Conservation (phyloP, 192 early-diverging fungal species). For the Coemansia sp. region DNA sequence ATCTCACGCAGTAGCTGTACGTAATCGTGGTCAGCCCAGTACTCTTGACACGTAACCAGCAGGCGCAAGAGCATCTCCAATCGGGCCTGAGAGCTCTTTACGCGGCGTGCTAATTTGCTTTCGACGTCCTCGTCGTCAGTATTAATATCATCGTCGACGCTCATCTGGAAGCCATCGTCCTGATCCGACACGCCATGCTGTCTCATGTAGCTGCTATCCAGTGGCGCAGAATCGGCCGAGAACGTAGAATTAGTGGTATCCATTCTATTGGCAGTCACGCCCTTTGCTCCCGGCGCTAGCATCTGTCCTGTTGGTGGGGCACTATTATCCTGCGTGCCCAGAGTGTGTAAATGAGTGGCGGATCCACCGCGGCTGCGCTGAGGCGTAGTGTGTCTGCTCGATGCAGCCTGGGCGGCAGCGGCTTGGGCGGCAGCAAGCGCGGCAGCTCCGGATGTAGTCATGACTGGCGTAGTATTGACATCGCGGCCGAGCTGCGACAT, state of each 20-base stretch:
- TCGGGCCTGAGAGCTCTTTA: constrained; percentile 42
- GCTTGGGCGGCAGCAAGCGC: constrained; percentile 56
- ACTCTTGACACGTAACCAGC: constrained; percentile 49
- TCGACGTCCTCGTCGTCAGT: constrained; percentile 33
- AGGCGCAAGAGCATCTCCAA: constrained; percentile 38
- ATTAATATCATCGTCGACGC: constrained; percentile 25
- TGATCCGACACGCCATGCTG: not conserved
- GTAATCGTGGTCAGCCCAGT: constrained; percentile 58
- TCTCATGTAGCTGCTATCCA: not conserved
- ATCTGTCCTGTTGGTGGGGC: not conserved
- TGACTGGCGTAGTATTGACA: constrained; percentile 34
- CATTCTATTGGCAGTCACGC: constrained; percentile 24
- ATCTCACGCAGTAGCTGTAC: constrained; percentile 42
- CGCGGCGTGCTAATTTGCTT: constrained; percentile 35
- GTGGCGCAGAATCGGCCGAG: not conserved
- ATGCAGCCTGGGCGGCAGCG: constrained; percentile 27
- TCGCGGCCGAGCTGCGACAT: constrained; percentile 4
- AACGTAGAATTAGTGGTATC: constrained; percentile 10
- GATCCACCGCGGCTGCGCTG: constrained; percentile 52
- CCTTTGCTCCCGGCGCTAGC: not conserved
- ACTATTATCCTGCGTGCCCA: not conserved
- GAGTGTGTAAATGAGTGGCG: constrained; percentile 19
- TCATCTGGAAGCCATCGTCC: constrained; percentile 27
- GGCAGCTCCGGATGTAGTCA: constrained; percentile 53
- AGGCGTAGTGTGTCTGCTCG: constrained; percentile 46